Conservation (phyloP, 176 grass and related monocot species). For the Saccharum spontaneum region DNA sequence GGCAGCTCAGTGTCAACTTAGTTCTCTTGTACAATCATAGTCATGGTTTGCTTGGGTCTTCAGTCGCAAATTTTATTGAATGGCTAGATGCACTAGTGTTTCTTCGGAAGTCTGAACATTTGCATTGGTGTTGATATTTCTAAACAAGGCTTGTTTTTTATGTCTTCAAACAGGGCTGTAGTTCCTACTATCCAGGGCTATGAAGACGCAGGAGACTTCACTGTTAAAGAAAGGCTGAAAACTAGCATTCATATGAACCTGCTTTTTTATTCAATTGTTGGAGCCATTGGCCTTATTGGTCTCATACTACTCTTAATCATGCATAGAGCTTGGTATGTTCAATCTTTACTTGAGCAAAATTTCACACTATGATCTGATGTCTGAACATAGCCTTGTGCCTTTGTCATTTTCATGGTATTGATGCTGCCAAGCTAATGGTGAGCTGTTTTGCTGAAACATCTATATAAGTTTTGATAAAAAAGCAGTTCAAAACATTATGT, state of each 20-base stretch:
- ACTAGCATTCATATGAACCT: conserved; percentile 95
- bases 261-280: conserved; percentile 93
- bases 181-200: conserved; percentile 98
- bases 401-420: background rate
- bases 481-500: background rate
- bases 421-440: background rate
- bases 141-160: conserved; percentile 52
- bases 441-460: conserved; percentile 15
- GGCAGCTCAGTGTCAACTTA: conserved; percentile 14
- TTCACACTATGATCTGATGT: conserved; percentile 4
- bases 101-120: conserved; percentile 11
- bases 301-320: conserved; percentile 91
- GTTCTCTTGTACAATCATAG: conserved; percentile 26
- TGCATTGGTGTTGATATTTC: conserved; percentile 35
- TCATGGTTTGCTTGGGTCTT: conserved; percentile 14
- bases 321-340: conserved; percentile 72
- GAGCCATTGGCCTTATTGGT: conserved; percentile 91
- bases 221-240: conserved; percentile 95
- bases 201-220: conserved; percentile 98
- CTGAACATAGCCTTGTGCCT: background rate
- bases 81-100: background rate
- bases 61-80: background rate
- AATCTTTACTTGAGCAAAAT: conserved; percentile 35
- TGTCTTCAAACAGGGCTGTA: conserved; percentile 85
- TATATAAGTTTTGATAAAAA: background rate